Base-by-base conservation (phyloP, 202 grass and related monocot species). In the Dendrocalamus latiflorus region DNA sequence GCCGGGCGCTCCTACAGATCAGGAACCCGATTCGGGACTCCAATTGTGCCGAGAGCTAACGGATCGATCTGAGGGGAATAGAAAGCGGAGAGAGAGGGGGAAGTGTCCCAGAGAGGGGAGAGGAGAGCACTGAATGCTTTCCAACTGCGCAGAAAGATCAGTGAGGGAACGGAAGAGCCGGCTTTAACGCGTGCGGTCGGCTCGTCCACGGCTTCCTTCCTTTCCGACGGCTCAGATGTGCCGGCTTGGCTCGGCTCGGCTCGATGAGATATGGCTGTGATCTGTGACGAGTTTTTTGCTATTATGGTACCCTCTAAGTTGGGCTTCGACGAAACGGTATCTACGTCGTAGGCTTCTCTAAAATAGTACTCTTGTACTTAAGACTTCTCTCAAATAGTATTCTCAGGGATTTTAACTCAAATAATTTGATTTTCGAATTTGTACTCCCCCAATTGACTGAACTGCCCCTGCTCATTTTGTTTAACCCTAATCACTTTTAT, bases 121-220 rank as follows among this genome's bases (percentile, higher is more conserved):
- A 42, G 59, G 83, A 76, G 69, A 67, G 61, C 77, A 89, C 55
- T 89, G 85, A 92, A 92, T 92, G 90, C 86, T 80, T 77, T 83
- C 86, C 83, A 92, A 87, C 90, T 87, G 87, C 83, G 38, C 55
- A 50, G 43, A 17, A 17, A 48, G n/a, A n/a, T n/a, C n/a, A n/a
- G n/a, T n/a, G 50, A n/a, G n/a, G n/a, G n/a, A n/a, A n/a, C n/a
- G 81, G 85, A 43, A 66, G 55, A 79, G 74, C 43, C 84, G 34
- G 91, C 85, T 91, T 89, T 83, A 92, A 77, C 72, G 70, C 75
- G 88, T 70, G 38, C 10, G 1, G 13, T 81, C 76, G 70, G 77
- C 83, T 65, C 17, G 18, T 49, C 24, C 39, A 16, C 37, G 13
- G 25, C 43, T 37, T 21, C 30, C 51, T 12, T 20, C 21, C 15